Evolutionary conservation across 202 grass and related monocot genomes (phyloP).

Genomic region (Saccharum hybrid): DNA sequence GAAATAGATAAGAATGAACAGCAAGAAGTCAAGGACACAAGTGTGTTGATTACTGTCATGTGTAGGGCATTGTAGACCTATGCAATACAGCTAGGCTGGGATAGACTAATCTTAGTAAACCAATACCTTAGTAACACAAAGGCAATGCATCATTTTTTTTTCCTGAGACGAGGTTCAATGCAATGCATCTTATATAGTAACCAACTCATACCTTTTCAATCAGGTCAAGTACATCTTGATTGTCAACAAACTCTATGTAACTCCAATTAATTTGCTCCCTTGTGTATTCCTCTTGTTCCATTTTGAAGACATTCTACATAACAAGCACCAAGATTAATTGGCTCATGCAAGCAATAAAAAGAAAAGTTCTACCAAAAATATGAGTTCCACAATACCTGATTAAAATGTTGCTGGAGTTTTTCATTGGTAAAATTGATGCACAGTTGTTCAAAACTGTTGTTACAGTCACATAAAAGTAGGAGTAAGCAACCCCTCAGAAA

Average conservation of each 20-base stretch:
- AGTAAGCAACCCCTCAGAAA: constrained; percentile 34
- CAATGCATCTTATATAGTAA: constrained; percentile 6
- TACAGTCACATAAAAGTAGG: constrained; percentile 29
- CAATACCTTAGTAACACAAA: neutral
- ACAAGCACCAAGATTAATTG: constrained; percentile 40
- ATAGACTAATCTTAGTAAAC: constrained; percentile 11
- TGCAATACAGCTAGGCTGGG: constrained; percentile 14
- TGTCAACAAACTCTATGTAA: constrained; percentile 99
- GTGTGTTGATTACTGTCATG: constrained; percentile 23
- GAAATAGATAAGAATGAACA: constrained; percentile 30
- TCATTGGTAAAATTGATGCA: constrained; percentile 99
- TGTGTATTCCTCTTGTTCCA: constrained; percentile 97
- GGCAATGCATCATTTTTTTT: constrained; percentile 9
- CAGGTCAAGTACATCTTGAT: constrained; percentile 96
- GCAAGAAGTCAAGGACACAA: constrained; percentile 19
- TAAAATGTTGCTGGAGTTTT: constrained; percentile 99
- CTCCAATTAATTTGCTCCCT: constrained; percentile 97
- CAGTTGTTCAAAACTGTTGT: constrained; percentile 91
- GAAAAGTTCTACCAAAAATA: neutral
- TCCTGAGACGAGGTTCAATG: neutral
- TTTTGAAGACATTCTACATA: constrained; percentile 96
- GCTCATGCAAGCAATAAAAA: constrained; percentile 24
- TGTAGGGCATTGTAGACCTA: constrained; percentile 13
- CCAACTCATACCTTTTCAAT: constrained; percentile 79
- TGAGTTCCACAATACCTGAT: constrained; percentile 67